Base-by-base conservation (phyloP, 208 protist genomes). In the Porcisia hertigi region DNA sequence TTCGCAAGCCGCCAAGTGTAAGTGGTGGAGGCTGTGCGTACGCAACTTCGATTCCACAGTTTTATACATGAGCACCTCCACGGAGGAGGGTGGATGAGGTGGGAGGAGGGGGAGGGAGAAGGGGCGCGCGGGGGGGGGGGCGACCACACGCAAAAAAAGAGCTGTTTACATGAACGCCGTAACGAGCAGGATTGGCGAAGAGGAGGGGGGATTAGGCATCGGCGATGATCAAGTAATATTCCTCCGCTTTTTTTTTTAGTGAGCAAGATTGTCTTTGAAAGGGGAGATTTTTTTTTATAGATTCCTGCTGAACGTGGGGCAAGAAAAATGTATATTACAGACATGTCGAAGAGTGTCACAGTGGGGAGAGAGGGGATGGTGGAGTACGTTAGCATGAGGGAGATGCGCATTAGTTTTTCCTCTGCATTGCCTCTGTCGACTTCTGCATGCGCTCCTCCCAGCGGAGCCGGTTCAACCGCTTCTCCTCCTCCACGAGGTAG, bases 401-500 rank as follows among this genome's bases (percentile, higher is more conserved):
- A 23, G 14, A 39, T 39, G 43, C 36, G 5, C 41, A 39, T 55
- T 25, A 54, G 25, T 71, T 71, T 55, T n/a, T 55, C 43, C 30
- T 36, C 6, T 71, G 65, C 65, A 71, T 71, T 30, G 43, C 45
- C 25, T 71, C 65, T 1, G 76, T 70, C 12, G 62, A 36, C 62
- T 69, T 43, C 70, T 71, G 76, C 60, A 71, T 53, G 62, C 76
- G 76, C 39, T 84, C 66, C 67, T 83, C 69, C 45, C 73, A 73
- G 25, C 88, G 86, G 6, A 92, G 80, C 54, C 78, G 59, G 60
- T 85, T 88, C 55, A 91, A 43, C 52, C 87, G 84, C 6, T 89
- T 80, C 49, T 93, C 82, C 76, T 95, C 91, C 58, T 95, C 86
- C 58, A 93, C 55, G 23, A 92, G 82, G 79, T 93, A 95, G 79